phyloP scores from a whole-genome alignment of 2,329 filamentous ascomycete genomes.

The Lachnellula hyalina region DNA sequence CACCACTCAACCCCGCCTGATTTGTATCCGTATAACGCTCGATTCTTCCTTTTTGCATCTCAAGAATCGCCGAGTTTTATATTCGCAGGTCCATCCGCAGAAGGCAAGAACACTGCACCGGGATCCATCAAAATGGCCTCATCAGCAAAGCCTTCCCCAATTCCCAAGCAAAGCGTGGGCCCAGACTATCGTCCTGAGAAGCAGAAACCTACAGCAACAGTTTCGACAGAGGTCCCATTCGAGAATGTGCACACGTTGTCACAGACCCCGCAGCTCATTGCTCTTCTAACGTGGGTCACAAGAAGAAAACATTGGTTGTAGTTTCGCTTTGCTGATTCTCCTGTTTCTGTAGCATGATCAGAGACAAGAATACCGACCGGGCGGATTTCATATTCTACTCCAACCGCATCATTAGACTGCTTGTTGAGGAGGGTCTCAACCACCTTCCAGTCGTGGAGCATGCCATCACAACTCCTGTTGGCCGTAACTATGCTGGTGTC shows the following conservation, averaged over 20 bases:
- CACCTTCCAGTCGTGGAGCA: constrained; percentile 89
- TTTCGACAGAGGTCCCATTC: constrained; percentile 75
- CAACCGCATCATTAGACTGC: constrained; percentile 91
- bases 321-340: constrained; percentile 6
- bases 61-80: neutral
- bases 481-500: constrained; percentile 80
- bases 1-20: neutral
- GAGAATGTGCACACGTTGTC: constrained; percentile 86
- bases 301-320: neutral
- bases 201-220: constrained; percentile 80
- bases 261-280: constrained; percentile 95
- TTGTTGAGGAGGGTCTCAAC: constrained; percentile 96
- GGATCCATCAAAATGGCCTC: constrained; percentile 20
- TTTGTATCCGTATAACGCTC: neutral
- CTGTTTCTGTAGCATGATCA: constrained; percentile 69
- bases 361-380: constrained; percentile 80
- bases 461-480: constrained; percentile 85
- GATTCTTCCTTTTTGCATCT: neutral
- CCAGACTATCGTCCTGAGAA: constrained; percentile 71
- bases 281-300: constrained; percentile 81
- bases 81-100: neutral
- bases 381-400: constrained; percentile 99
- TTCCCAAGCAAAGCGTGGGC: constrained; percentile 63
- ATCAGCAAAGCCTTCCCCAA: constrained; percentile 30
- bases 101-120: neutral